Evolutionary conservation across 1,284 basidiomycete species (phyloP), one percentile per base, ranked within the genome.

Genomic region (Moesziomyces sp.): DNA sequence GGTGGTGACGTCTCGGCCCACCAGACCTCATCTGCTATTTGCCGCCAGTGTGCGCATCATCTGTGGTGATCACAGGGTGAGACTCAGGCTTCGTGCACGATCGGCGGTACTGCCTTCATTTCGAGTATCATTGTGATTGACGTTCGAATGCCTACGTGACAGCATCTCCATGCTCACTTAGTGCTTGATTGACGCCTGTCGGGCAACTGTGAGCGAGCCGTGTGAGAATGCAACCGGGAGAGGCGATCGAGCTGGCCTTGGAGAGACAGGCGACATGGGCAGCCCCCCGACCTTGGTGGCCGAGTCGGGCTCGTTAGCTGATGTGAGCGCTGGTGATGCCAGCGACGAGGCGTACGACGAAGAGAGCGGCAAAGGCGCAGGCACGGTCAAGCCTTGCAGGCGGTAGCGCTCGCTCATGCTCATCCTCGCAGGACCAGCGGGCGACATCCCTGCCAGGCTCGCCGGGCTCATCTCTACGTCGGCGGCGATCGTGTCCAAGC

Each of bases 331-430:
- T 1, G 60, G 66, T 44, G 67, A 70, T n/a, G 61, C 21, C 3
- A 65, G 46, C 49, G 56, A 56, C 9, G 49, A 40, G 10, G 35
- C 35, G 18, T 40, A 35, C 19, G 49, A 42, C 16, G 50, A 58
- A 21, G 67, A 70, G 28, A 70, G 47, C 23, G 67, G 52, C 46
- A 70, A 47, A 9, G 67, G 61, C 9, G 58, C 57, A 19, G 67
- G 67, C 46, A 70, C 67, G 1, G 61, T 70, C 43, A 70, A 23
- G 5, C 67, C 67, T 26, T 61, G 60, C 46, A 59, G 24, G 43
- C 57, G 52, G 30, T 66, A 67, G n/a, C 63, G 58, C 44, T 66
- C 69, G 63, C 69, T 63, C 59, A 72, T 63, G 57, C 69, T 72
- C 63, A 72, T 65, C 38, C 68, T 53, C 14, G 19, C 45, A 3